Evolutionary conservation across 225 moss, liverwort and hornwort species (phyloP), one percentile per base, ranked within the genome.

Genomic region (Polytrichum commune): DNA sequence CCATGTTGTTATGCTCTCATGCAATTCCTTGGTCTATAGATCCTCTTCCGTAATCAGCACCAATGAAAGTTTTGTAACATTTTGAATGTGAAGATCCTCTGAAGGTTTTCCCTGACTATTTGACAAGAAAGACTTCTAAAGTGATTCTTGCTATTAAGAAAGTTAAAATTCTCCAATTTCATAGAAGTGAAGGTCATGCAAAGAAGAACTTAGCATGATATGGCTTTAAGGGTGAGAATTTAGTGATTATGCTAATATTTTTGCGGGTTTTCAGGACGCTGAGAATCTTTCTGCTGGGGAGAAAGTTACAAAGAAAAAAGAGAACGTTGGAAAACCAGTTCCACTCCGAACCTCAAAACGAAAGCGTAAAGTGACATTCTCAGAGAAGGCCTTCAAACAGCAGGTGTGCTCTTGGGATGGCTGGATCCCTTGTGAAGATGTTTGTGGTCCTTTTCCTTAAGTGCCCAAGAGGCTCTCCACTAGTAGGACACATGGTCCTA

Each of bases 361-460:
- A 64, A 72, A 63, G 13, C 68, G 84, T 20, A 84, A 67, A 65
- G 74, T 81, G 74, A 84, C 81, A 25, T 84, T 84, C 29, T 27
- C 60, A 33, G 78, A 76, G 70, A 79, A 77, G 10, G 61, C 77
- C 62, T 26, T 66, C 7, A 60, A 25, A 70, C 26, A 29, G 23
- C 70, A 19, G 75, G 85, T 79, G 57, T 60, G n/a, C 38, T n/a
- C 29, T 72, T 24, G 10, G 9, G 33, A 62, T 54, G 61, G 2
- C 8, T 29, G 7, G 10, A 8, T 68, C 62, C 7, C 32, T 16
- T 18, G 29, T n/a, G 23, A 46, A 18, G 16, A 18, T 74, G 38
- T 55, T 28, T 46, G 56, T 55, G 69, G 54, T 8, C 33, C 13
- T 76, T 76, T 38, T 8, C 26, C 26, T 27, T 19, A 8, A 46